Evolutionary conservation across 345 rosid species (phyloP).

Genomic region (Raphanus sativus): DNA sequence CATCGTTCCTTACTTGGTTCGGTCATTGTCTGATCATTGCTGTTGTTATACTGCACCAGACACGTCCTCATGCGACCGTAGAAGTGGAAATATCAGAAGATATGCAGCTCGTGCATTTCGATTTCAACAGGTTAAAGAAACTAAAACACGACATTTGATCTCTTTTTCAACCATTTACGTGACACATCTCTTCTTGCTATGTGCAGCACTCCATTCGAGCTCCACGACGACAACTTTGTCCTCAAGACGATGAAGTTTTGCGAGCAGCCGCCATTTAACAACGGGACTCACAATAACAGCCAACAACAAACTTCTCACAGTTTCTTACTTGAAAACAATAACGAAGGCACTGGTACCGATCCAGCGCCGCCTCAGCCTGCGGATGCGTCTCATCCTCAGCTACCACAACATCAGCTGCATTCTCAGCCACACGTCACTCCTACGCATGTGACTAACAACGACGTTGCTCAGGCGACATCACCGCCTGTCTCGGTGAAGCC

Average conservation of each 20-base stretch:
- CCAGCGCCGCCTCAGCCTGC: slow-evolving; percentile 46
- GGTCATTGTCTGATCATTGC: background rate
- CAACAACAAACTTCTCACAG: slow-evolving; percentile 20
- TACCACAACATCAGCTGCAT: slow-evolving; percentile 23
- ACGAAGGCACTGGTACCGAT: slow-evolving; percentile 61
- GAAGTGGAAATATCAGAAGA: slow-evolving; percentile 99
- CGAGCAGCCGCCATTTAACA: slow-evolving; percentile 46
- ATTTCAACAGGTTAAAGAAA: slow-evolving; percentile 75
- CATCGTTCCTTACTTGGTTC: background rate
- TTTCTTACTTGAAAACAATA: slow-evolving; percentile 38
- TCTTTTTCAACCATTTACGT: background rate
- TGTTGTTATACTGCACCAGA: slow-evolving; percentile 42
- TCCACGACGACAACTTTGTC: slow-evolving; percentile 94
- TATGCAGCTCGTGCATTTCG: slow-evolving; percentile 99
- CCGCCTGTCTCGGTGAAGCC: slow-evolving; percentile 72
- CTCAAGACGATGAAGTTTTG: slow-evolving; percentile 93
- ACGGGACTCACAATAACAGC: slow-evolving; percentile 36
- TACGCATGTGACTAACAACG: slow-evolving; percentile 38
- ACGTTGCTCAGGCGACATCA: slow-evolving; percentile 42
- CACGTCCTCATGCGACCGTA: slow-evolving; percentile 98
- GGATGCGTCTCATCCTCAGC: slow-evolving; percentile 22
- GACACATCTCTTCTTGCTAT: background rate
- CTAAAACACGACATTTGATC: background rate
- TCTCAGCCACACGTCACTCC: slow-evolving; percentile 39
- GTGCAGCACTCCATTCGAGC: slow-evolving; percentile 98